Evolutionary conservation across 371 early-diverging fungal genomes (phyloP).

Genomic region (Vairimorpha ceranae): DNA sequence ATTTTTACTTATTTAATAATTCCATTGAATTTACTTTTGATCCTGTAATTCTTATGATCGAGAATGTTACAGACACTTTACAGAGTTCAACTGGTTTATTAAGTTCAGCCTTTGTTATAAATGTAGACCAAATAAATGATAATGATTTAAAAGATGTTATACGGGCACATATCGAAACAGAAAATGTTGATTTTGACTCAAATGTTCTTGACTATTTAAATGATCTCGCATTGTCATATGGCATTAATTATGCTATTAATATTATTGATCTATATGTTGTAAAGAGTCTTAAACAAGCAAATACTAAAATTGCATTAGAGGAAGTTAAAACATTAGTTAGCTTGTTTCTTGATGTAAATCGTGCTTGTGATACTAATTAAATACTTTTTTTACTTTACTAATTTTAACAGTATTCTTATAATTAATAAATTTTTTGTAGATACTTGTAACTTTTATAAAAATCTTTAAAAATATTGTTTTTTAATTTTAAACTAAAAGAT

Average conservation of each 20-base stretch:
- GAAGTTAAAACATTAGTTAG: too few relatives aligned
- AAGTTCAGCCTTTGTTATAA: background rate
- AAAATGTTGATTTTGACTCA: conserved; percentile 85
- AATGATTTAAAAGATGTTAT: conserved; percentile 80
- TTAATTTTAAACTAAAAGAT: too few relatives aligned
- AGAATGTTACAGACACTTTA: background rate
- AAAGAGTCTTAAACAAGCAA: too few relatives aligned
- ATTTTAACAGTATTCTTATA: too few relatives aligned
- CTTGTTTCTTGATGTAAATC: too few relatives aligned
- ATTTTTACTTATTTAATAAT: conserved; percentile 90
- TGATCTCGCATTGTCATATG: conserved; percentile 76
- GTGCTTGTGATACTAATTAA: too few relatives aligned
- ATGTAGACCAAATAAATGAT: conserved; percentile 67
- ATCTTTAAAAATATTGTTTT: too few relatives aligned
- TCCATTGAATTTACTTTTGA: conserved; percentile 81
- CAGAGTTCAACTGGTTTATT: background rate
- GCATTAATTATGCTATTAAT: conserved; percentile 89
- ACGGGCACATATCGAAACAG: conserved; percentile 76
- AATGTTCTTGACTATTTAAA: conserved; percentile 79
- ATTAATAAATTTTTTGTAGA: too few relatives aligned
- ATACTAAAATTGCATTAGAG: too few relatives aligned
- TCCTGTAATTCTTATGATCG: conserved; percentile 90
- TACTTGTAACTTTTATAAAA: too few relatives aligned
- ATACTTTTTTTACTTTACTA: too few relatives aligned
- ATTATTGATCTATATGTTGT: conserved; percentile 72